Evolutionary conservation across 1,284 basidiomycete genomes (phyloP).

Genomic region (Cystobasidium pallidum): DNA sequence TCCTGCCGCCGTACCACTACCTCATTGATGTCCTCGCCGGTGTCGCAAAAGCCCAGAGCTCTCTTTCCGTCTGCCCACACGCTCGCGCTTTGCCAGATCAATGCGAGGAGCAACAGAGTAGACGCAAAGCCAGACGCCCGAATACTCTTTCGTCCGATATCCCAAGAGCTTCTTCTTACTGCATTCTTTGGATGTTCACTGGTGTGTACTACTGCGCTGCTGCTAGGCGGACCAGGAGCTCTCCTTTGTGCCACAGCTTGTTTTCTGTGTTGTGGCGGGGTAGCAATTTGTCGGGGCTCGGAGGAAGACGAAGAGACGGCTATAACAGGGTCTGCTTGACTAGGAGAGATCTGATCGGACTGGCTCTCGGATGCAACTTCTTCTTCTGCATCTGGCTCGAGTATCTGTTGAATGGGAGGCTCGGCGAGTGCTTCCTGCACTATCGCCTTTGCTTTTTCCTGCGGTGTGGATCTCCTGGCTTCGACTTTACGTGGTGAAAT

Average conservation of each 20-base stretch:
- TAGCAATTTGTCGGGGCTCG: background rate
- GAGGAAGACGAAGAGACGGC: background rate
- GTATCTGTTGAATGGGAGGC: background rate
- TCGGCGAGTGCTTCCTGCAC: background rate
- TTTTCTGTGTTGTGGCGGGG: background rate
- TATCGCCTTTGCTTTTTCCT: background rate
- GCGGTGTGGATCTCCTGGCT: background rate
- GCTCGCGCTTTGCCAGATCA: slow-evolving; percentile 53
- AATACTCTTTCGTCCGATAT: slow-evolving; percentile 44
- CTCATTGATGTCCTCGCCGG: slow-evolving; percentile 67
- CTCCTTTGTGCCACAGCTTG: slow-evolving; percentile 15
- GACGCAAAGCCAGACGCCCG: slow-evolving; percentile 58
- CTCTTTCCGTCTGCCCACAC: slow-evolving; percentile 64
- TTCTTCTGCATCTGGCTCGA: background rate
- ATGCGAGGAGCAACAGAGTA: slow-evolving; percentile 59
- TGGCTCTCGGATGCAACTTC: background rate
- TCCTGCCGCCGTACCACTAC: slow-evolving; percentile 61
- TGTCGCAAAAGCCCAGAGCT: slow-evolving; percentile 79
- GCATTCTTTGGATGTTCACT: background rate
- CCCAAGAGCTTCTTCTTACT: background rate
- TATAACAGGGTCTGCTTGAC: background rate
- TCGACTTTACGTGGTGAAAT: slow-evolving; percentile 9
- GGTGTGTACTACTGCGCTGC: background rate
- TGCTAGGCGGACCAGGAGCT: slow-evolving; percentile 23
- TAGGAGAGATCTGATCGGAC: background rate